Base-by-base conservation (phyloP, 1,284 basidiomycete genomes). In the Schizophyllum commune region DNA sequence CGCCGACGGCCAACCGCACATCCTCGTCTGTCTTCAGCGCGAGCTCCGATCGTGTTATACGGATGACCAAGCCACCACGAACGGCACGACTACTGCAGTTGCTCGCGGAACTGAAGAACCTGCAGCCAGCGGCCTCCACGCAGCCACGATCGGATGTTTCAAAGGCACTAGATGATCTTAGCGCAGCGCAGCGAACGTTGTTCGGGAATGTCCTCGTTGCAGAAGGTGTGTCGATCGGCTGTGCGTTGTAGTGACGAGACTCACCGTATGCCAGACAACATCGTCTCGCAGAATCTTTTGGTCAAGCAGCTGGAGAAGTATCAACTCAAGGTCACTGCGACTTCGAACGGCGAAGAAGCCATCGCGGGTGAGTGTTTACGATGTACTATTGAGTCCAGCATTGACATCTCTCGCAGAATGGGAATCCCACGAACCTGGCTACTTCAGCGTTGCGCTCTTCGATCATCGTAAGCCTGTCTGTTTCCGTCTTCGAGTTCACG, bases 61-160 rank as follows among this genome's bases (percentile, higher is more conserved):
- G 85, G 64, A 82, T 88, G 77, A 88, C 84, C 15, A 89, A 88
- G 69, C 86, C 86, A 0, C 85, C 85, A 11, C 77, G 86, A 63
- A 81, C 78, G 66, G 74, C 77, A 1, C 77, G 84, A 52, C 70
- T 89, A 51, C 73, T 89, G 39, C 85, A 86, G 66, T 79, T 79
- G n/a, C 75, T 89, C 11, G 84, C 84, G 4, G 75, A 74, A 39
- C 63, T 86, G 63, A 86, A 83, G 69, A 79, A 84, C 65, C 67
- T 84, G n/a, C 77, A 82, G 0, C 6, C 52, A 7, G n/a, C n/a
- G 17, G 17, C 52, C 7, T 54, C 52, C n/a, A n/a, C 52, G 6
- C 34, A 39, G 34, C 72, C 76, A 15, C 65, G 72, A 19, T 75
- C 75, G 7, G 75, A 75, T 51, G 68, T 77, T 0, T 61, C 72